A percentile compares a stretch with the other conserved stretches of the same genome.
Conservation (phyloP, 306 rosid species). For the Cicer arietinum region DNA sequence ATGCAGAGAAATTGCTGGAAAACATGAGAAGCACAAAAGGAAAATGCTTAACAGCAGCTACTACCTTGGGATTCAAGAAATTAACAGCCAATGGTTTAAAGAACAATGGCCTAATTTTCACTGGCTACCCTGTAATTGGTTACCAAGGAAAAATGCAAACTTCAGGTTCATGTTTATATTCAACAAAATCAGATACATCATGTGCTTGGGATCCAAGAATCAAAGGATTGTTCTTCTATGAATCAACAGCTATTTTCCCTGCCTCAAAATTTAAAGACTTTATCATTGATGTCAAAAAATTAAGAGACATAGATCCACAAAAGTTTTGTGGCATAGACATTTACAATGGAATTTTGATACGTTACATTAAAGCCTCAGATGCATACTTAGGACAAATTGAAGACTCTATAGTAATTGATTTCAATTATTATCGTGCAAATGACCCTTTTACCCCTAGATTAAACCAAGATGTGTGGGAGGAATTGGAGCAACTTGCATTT, state of each 20-base stretch:
- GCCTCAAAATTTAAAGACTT: constrained; percentile 55
- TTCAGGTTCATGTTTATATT: constrained; percentile 75
- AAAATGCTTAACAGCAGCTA: constrained; percentile 63
- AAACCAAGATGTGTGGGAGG: constrained; percentile 75
- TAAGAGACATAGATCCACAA: constrained; percentile 59
- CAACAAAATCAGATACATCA: constrained; percentile 46
- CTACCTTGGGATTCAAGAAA: constrained; percentile 57
- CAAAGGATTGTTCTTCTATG: constrained; percentile 72
- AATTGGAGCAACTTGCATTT: constrained; percentile 78
- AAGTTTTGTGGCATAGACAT: constrained; percentile 69
- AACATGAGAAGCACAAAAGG: constrained; percentile 45
- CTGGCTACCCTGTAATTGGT: constrained; percentile 78
- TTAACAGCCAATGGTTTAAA: constrained; percentile 69
- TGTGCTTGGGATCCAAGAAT: constrained; percentile 91
- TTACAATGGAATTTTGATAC: constrained; percentile 71
- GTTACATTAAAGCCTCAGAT: constrained; percentile 61
- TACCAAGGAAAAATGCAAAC: constrained; percentile 73
- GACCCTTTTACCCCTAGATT: constrained; percentile 66
- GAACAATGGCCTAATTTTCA: constrained; percentile 56
- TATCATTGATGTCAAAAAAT: constrained; percentile 57
- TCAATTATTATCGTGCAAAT: constrained; percentile 66
- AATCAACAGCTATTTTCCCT: constrained; percentile 70
- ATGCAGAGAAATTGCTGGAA: constrained; percentile 63
- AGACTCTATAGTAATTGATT: constrained; percentile 76
- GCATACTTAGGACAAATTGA: constrained; percentile 76